Base-by-base conservation (phyloP, 2,329 filamentous ascomycete species). In the Xylariales sp. region DNA sequence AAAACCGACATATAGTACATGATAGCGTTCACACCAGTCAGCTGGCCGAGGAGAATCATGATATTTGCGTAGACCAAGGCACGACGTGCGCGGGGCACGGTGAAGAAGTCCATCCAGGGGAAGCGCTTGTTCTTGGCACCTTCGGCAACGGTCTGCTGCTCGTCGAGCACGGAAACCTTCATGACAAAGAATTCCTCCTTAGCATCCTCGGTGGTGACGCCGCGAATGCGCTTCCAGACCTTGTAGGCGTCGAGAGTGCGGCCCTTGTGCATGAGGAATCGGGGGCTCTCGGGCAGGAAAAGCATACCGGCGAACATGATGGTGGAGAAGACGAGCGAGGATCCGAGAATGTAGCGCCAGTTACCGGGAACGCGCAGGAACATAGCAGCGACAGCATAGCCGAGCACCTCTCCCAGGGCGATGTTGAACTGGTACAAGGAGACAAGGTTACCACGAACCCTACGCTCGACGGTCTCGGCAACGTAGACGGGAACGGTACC, bases 351-450 rank as follows among this genome's bases (percentile, higher is more conserved):
- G 55, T 78, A 86, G 25, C 83, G 72, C 83, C 83, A 88, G 63
- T 81, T 82, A 13, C 83, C 83, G 0, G 65, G 61, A 3, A 88
- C 80, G n/a, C 67, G 72, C 44, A 86, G 66, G 59, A 88, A 88
- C 40, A 87, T 85, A 32, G 83, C 83, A 0, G 79, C 83, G 2
- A 87, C 74, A 5, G 79, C 83, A 43, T 87, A 87, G 3, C 83
- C 84, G 2, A 88, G 65, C 3, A 88, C 83, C 49, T 87, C 83
- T 19, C 83, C 83, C 0, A 88, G 69, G 0, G 84, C 84, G 51
- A 88, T 88, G 61, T 84, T 86, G 60, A 87, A 77, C 54, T 88
- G 84, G 56, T 87, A 88, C 0, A 87, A 65, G 0, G 81, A 85
- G 2, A 88, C 83, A 34, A 88, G 61, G 56, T 87, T 87, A 47